A percentile compares a stretch with the other conserved stretches of the same genome.
phyloP scores from a whole-genome alignment of 2,329 filamentous ascomycete species.

The Fusarium clavum region DNA sequence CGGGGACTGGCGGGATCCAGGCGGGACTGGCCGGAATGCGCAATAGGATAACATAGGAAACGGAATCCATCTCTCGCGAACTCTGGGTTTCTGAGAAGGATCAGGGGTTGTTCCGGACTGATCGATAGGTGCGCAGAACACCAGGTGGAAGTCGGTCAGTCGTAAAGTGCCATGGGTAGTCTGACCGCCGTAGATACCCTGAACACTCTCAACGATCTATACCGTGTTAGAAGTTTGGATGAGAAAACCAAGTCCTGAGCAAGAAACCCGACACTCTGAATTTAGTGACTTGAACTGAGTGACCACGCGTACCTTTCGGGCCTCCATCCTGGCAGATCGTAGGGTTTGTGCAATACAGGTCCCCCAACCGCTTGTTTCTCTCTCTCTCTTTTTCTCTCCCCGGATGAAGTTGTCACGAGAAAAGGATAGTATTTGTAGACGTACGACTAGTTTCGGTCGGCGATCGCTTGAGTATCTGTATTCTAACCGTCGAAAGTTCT shows the following conservation, averaged over 20 bases:
- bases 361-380: neutral
- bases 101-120: conserved; percentile 43
- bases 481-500: neutral
- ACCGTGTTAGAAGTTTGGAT: conserved; percentile 33
- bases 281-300: conserved; percentile 2
- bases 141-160: conserved; percentile 71
- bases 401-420: neutral
- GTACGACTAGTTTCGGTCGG: neutral
- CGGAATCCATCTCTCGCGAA: conserved; percentile 87
- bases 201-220: conserved; percentile 67
- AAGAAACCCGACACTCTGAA: neutral
- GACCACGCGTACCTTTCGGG: conserved; percentile 53
- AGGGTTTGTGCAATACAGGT: conserved; percentile 8
- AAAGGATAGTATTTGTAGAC: neutral
- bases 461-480: neutral
- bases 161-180: conserved; percentile 68
- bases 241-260: neutral
- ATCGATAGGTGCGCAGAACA: conserved; percentile 61
- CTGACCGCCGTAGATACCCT: conserved; percentile 69
- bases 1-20: conserved; percentile 76
- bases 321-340: conserved; percentile 52
- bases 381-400: neutral
- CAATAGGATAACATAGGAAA: conserved; percentile 92
- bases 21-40: conserved; percentile 78
- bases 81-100: conserved; percentile 47